Evolutionary conservation across 345 rosid species (phyloP).

Genomic region (Sisymbrium irio): DNA sequence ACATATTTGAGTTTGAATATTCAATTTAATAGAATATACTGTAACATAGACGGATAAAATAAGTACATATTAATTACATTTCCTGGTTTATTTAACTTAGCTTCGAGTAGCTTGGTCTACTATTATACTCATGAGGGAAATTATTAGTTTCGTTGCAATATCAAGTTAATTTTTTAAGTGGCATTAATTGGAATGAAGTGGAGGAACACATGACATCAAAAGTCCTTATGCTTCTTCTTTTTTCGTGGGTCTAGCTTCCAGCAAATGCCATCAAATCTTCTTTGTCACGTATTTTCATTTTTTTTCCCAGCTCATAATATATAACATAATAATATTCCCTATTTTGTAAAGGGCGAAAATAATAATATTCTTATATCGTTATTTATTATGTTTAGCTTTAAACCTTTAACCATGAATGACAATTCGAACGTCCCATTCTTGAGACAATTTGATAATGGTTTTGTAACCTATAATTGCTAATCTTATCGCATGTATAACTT

Average conservation of each 20-base stretch:
- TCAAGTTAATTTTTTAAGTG: background rate
- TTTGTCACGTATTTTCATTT: conserved; percentile 7
- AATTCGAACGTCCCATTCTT: background rate
- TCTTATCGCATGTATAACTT: background rate
- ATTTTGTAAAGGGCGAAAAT: background rate
- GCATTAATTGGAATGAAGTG: background rate
- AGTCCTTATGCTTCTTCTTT: conserved; percentile 4
- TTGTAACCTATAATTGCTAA: background rate
- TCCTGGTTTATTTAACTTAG: conserved; percentile 4
- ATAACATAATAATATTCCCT: background rate
- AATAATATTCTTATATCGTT: background rate
- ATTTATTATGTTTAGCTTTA: background rate
- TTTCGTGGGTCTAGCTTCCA: conserved; percentile 27
- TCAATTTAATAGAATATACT: background rate
- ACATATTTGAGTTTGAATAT: background rate
- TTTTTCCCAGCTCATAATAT: background rate
- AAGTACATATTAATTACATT: background rate
- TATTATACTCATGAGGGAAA: background rate
- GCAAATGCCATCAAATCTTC: conserved; percentile 31
- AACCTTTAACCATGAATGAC: background rate
- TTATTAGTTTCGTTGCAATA: background rate
- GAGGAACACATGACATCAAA: conserved; percentile 12
- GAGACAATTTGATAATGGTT: background rate
- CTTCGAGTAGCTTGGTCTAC: conserved; percentile 8
- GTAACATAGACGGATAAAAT: background rate